Base-by-base conservation (phyloP, 1,139 yeast species). In the Hemisphaericaspora lyxosophila region DNA sequence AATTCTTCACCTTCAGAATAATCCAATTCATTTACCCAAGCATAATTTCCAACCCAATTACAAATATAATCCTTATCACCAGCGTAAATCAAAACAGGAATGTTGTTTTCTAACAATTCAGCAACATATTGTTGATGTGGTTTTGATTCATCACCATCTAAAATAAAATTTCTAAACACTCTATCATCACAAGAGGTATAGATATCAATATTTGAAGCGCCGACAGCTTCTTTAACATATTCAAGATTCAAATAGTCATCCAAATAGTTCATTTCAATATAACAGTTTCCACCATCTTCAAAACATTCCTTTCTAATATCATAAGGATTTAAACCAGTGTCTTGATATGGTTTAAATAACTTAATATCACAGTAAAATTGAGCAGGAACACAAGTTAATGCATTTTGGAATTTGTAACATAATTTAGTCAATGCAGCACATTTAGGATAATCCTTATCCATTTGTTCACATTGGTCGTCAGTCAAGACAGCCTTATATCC, bases 331-430 rank as follows among this genome's bases (percentile, higher is more conserved):
- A 84, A 81, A 25, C 97, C 97, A 5, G 53, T 46, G 14, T 53
- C 49, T 24, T 41, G 36, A 38, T 55, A 56, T 16, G 60, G 61
- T 25, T 38, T 41, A 18, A 45, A 53, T 39, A 45, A 37, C 23
- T 41, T 48, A 16, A 27, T 25, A 85, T 71, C 50, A 56, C 84
- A 71, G 35, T 82, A 71, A 42, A 86, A 67, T 61, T 81, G 70
- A 20, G 97, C 97, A 12, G 97, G 96, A 38, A 89, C 92, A 75
- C 98, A 92, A 4, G 92, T 71, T 75, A 90, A 84, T 27, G 86
- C 85, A 34, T 86, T 80, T 53, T 82, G 80, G 30, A 85, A 67
- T 35, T 75, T 71, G 65, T 89, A 89, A 68, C 98, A 92, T 23
- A 84, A 69, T 54, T 86, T 78, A 48, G 86, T 85, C 62, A 92